Evolutionary conservation across 2,329 filamentous ascomycete genomes (phyloP), one percentile per base, ranked within the genome.

Genomic region (Fusarium tjaetaba): DNA sequence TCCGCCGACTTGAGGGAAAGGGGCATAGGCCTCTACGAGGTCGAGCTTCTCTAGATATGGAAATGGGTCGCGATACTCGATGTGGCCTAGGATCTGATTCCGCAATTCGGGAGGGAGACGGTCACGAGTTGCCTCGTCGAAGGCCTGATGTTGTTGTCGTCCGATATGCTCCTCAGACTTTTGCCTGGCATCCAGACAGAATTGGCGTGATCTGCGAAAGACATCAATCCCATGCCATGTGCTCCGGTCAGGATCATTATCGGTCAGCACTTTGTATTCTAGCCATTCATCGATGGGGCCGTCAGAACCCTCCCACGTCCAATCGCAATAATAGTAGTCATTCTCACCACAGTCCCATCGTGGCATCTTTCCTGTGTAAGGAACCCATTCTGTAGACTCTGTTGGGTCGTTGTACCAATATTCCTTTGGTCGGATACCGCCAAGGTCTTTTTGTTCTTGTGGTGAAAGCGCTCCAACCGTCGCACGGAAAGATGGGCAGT

Each of bases 201-300:
- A 13, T 34, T 51, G 30, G 5, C 2, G 30, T 8, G 48, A 34
- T 51, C 30, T 4, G 15, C 30, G 30, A 24, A 34, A 20, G 5
- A 24, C 2, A 3, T 7, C 0, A n/a, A 30, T 2, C 9, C 45
- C 26, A 14, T 46, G 0, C 26, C 28, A 7, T 7, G 7, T 7
- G 11, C 3, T 5, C 43, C 1, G 11, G 8, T 1, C 3, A 9
- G 11, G 4, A 5, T 18, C 6, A 49, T 6, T 2, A 15, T n/a
- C 10, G 10, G 1, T 4, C 4, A 30, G 14, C 4, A 16, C 7
- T 13, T 11, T 3, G 3, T 32, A n/a, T 32, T 49, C 46, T 11
- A 49, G 7, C 16, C 11, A 32, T 4, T 0, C 0, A n/a, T 3
- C 3, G 7, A 32, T 49, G 15, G 46, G 22, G 4, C 48, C 48